A percentile compares a stretch with the other conserved stretches of the same genome.
These are phyloP conservation scores for Fusarium sp. DNA, from an alignment of 2,329 filamentous ascomycete genomes.

Conservation along the genomic window DNA sequence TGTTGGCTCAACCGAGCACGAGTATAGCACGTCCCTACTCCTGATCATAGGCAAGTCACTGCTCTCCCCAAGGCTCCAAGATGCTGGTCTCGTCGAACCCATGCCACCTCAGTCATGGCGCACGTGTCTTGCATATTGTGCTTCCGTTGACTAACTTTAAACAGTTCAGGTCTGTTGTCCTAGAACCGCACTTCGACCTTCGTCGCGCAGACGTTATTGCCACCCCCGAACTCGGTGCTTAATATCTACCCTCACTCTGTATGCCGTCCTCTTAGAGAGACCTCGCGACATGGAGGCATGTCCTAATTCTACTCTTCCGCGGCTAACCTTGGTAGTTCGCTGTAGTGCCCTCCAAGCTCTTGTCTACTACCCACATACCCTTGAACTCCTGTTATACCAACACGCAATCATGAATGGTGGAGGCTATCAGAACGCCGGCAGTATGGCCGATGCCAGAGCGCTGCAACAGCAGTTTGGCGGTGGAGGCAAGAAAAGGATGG, in stretches of 20 bases:
- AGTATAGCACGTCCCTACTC: background rate
- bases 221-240: background rate
- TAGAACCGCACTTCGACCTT: background rate
- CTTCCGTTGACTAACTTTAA: background rate
- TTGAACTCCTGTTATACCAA: background rate
- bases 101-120: background rate
- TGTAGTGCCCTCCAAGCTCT: background rate
- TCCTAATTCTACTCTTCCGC: background rate
- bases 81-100: background rate
- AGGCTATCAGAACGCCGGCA: slow-evolving; percentile 40
- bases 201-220: background rate
- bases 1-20: background rate
- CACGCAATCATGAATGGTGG: slow-evolving; percentile 20
- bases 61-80: background rate
- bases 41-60: background rate
- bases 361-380: background rate
- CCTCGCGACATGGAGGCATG: background rate
- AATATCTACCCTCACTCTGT: background rate
- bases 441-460: slow-evolving; percentile 43
- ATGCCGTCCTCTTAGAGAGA: background rate
- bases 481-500: background rate
- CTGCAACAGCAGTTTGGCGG: slow-evolving; percentile 41
- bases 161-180: background rate
- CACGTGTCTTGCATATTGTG: background rate
- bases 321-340: background rate